These are phyloP conservation scores for Protostelium mycophagum DNA, from an alignment of 78 protist genomes.

Conservation along the genomic window DNA sequence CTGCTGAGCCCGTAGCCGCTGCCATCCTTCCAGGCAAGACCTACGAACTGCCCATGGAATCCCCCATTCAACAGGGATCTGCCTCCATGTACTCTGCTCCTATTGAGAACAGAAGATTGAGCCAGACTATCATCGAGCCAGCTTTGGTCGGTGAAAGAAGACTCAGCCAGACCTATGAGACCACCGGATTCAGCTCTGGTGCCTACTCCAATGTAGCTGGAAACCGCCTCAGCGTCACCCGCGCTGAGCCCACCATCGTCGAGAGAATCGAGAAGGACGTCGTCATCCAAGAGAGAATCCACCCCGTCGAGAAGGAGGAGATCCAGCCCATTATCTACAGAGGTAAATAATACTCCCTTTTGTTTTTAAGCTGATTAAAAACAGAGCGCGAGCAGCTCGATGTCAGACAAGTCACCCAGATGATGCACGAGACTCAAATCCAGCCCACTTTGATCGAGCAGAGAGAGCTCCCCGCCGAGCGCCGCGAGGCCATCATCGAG, in stretches of 20 bases:
- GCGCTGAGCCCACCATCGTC: background rate
- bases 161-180: background rate
- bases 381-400: background rate
- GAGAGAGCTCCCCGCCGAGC: conserved; percentile 1
- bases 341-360: no score
- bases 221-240: background rate
- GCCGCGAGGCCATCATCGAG: background rate
- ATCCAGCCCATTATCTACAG: background rate
- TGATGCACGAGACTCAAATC: background rate
- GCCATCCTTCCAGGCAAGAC: no score
- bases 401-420: background rate
- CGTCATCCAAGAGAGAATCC: conserved; percentile 1
- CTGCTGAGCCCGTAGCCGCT: background rate
- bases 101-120: no score
- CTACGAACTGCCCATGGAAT: no score
- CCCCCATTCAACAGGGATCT: no score
- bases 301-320: conserved; percentile 2
- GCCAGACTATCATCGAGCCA: no score
- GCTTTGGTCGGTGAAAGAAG: no score
- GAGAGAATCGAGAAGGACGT: background rate
- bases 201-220: background rate
- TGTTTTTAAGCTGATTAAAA: no score
- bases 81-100: background rate
- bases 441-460: background rate
- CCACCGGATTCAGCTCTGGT: background rate